phyloP scores from a whole-genome alignment of 371 early-diverging fungal species.

The Edhazardia aedis region DNA sequence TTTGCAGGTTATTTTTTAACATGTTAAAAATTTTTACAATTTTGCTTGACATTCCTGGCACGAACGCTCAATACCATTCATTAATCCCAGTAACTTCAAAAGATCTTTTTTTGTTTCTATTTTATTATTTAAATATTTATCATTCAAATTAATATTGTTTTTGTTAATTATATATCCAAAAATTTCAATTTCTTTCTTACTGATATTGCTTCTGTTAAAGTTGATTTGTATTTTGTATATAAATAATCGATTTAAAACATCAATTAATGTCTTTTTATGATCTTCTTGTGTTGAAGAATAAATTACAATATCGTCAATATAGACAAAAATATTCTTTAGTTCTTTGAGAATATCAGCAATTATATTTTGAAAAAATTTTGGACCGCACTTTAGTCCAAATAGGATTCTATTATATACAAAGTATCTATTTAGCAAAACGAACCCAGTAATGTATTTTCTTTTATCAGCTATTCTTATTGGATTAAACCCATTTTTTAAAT shows the following conservation, averaged over 20 bases:
- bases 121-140: constrained; percentile 11
- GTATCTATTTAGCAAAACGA: background rate
- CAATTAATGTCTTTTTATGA: constrained; percentile 38
- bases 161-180: constrained; percentile 41
- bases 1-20: background rate
- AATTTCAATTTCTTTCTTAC: constrained; percentile 17
- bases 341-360: constrained; percentile 1
- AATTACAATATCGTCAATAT: constrained; percentile 48
- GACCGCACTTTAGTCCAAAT: constrained; percentile 7
- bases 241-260: constrained; percentile 35
- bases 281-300: constrained; percentile 34
- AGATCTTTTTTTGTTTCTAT: constrained; percentile 16
- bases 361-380: constrained; percentile 8
- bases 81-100: constrained; percentile 35
- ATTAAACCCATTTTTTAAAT: constrained; percentile 8
- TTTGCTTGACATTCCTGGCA: constrained; percentile 22
- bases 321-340: constrained; percentile 17
- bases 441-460: background rate
- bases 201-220: constrained; percentile 43
- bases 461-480: background rate
- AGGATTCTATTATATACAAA: constrained; percentile 8
- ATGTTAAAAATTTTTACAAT: background rate
- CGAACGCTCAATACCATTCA: constrained; percentile 37
- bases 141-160: constrained; percentile 23
- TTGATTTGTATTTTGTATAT: constrained; percentile 37